Percentiles rank a stretch among this genome's conserved stretches.
These are phyloP conservation scores for Cryptosporidium sp. DNA, from an alignment of 169 alveolate species.

Conservation along the genomic window DNA sequence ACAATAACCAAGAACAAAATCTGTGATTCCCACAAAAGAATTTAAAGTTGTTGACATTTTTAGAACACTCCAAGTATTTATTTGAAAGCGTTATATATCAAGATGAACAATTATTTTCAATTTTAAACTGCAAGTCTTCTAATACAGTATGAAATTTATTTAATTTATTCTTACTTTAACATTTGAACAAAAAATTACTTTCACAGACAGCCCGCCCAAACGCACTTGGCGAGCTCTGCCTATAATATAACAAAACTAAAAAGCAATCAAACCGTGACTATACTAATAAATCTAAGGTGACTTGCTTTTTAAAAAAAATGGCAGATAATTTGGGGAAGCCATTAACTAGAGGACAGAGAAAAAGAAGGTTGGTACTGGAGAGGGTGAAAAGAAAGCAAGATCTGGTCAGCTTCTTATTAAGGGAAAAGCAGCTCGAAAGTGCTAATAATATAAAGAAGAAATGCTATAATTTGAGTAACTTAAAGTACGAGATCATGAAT, in stretches of 20 bases:
- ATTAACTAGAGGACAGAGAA: conserved; percentile 62
- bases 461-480: conserved; percentile 4
- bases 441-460: conserved; percentile 15
- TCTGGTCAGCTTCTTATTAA: conserved; percentile 16
- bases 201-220: not conserved
- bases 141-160: too few relatives aligned
- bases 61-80: too few relatives aligned
- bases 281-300: not conserved
- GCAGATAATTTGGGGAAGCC: not conserved
- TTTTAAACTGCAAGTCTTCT: not conserved
- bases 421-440: conserved; percentile 29
- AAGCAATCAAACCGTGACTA: not conserved
- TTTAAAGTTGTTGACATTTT: conserved; percentile 23
- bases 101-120: not conserved
- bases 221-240: not conserved
- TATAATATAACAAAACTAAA: not conserved
- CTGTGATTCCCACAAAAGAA: conserved; percentile 50
- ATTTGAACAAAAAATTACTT: not conserved
- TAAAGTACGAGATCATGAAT: conserved; percentile 3
- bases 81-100: too few relatives aligned
- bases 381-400: conserved; percentile 63
- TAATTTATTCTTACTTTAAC: too few relatives aligned
- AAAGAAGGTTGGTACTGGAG: conserved; percentile 30
- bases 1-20: conserved; percentile 21
- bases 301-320: not conserved